Percentiles rank a stretch among this genome's conserved stretches.
These are phyloP conservation scores for Stephania japonica DNA, from an alignment of 164 flowering plant species.

Conservation along the genomic window DNA sequence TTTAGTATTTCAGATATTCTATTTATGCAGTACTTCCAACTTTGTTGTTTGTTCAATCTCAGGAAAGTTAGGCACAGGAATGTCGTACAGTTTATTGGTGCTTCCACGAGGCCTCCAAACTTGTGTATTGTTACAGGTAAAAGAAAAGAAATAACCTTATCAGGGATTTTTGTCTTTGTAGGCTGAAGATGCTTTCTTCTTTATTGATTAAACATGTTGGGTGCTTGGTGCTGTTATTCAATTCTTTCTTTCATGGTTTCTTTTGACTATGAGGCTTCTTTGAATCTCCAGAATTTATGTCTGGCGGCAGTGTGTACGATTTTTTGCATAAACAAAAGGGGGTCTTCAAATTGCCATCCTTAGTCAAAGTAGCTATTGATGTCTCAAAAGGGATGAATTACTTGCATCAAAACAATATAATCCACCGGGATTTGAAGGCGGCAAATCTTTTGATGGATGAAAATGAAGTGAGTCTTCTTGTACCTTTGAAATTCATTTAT, in stretches of 20 bases:
- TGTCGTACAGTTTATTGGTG: slow-evolving; percentile 98
- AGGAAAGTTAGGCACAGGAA: slow-evolving; percentile 98
- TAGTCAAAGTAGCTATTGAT: slow-evolving; percentile 85
- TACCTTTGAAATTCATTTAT: neutral
- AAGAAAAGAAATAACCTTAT: neutral
- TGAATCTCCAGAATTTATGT: slow-evolving; percentile 69
- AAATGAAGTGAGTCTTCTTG: slow-evolving; percentile 58
- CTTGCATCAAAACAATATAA: slow-evolving; percentile 91
- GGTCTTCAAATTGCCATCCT: slow-evolving; percentile 67
- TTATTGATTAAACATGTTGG: neutral
- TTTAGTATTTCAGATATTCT: neutral
- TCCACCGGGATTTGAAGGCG: slow-evolving; percentile 94
- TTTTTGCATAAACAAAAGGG: slow-evolving; percentile 87
- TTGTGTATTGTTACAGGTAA: slow-evolving; percentile 96
- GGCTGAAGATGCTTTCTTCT: neutral
- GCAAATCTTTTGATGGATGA: slow-evolving; percentile 99
- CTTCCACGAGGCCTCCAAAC: slow-evolving; percentile 81
- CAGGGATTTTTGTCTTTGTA: neutral
- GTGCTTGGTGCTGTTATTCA: neutral
- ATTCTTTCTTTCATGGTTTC: neutral
- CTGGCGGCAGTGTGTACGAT: slow-evolving; percentile 90
- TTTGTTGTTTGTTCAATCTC: slow-evolving; percentile 16
- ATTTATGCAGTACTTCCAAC: neutral
- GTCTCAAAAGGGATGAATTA: slow-evolving; percentile 96
- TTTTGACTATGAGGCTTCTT: neutral